Conservation (phyloP, 768 basidiomycete genomes). For the Boletus huronensis region DNA sequence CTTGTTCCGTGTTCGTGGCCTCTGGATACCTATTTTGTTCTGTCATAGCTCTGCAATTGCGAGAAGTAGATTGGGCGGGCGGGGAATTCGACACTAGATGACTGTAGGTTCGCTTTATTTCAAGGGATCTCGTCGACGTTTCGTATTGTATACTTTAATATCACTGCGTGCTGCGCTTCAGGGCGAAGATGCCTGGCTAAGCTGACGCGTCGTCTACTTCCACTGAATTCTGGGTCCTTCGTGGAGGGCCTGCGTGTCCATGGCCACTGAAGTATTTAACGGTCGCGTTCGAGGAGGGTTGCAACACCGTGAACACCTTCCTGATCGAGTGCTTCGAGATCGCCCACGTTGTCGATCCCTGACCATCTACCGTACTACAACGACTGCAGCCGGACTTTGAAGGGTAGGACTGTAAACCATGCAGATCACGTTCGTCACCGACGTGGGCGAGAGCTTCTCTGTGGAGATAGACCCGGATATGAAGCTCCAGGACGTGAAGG, state of each 20-base stretch:
- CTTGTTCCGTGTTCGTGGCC: not conserved
- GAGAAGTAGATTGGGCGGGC: conserved; percentile 29
- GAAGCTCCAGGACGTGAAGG: conserved; percentile 91
- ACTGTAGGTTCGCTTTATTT: not conserved
- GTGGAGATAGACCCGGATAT: conserved; percentile 88
- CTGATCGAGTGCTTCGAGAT: conserved; percentile 22
- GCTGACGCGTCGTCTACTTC: conserved; percentile 21
- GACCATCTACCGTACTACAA: conserved; percentile 13
- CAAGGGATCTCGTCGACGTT: not conserved
- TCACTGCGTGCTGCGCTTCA: not conserved
- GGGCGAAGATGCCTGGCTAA: conserved; percentile 1
- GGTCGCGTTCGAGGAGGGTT: not conserved
- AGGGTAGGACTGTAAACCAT: conserved; percentile 37
- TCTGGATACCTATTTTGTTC: not conserved
- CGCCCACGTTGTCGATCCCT: not conserved
- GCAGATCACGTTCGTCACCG: conserved; percentile 71
- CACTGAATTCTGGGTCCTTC: conserved; percentile 23
- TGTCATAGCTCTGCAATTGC: conserved; percentile 34
- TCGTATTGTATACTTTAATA: conserved; percentile 6
- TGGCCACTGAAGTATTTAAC: conserved; percentile 13
- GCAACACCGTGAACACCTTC: conserved; percentile 15
- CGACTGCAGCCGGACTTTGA: too few relatives aligned
- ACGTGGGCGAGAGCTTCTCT: conserved; percentile 56
- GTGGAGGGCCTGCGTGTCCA: conserved; percentile 17
- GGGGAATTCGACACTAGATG: conserved; percentile 28